phyloP scores from a whole-genome alignment of 768 basidiomycete species.

The Asterophora parasitica region DNA sequence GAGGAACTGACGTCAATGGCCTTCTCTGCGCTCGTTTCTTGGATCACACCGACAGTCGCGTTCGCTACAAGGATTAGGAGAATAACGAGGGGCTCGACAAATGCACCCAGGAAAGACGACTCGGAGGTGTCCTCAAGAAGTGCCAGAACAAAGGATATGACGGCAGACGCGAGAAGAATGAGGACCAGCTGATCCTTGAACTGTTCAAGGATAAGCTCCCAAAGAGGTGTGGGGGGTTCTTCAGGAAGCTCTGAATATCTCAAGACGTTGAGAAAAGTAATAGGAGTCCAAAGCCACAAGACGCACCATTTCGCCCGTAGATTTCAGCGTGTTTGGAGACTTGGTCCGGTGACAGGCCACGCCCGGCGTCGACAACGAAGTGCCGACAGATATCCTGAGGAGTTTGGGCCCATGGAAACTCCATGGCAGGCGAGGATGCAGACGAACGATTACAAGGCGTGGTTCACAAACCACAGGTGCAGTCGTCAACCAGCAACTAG shows the following conservation, averaged over 20 bases:
- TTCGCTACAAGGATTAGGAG: constrained; percentile 94
- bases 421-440: constrained; percentile 37
- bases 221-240: constrained; percentile 84
- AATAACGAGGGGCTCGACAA: constrained; percentile 94
- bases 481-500: constrained; percentile 8
- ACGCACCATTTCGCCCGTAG: constrained; percentile 83
- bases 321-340: constrained; percentile 68
- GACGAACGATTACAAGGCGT: constrained; percentile 13
- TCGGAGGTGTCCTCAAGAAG: constrained; percentile 76
- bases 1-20: constrained; percentile 83
- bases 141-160: constrained; percentile 89
- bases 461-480: constrained; percentile 7
- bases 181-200: constrained; percentile 99
- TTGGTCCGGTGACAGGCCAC: constrained; percentile 63
- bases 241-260: constrained; percentile 75
- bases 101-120: constrained; percentile 70
- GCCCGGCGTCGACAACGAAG: constrained; percentile 58
- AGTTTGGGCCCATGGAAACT: constrained; percentile 75
- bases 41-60: constrained; percentile 95
- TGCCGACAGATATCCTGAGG: constrained; percentile 66
- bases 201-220: constrained; percentile 96
- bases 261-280: constrained; percentile 2
- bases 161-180: constrained; percentile 90
- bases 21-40: constrained; percentile 93
- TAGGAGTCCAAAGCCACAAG: background rate